Evolutionary conservation across 371 early-diverging fungal genomes (phyloP).

Genomic region (Cokeromyces recurvatus): DNA sequence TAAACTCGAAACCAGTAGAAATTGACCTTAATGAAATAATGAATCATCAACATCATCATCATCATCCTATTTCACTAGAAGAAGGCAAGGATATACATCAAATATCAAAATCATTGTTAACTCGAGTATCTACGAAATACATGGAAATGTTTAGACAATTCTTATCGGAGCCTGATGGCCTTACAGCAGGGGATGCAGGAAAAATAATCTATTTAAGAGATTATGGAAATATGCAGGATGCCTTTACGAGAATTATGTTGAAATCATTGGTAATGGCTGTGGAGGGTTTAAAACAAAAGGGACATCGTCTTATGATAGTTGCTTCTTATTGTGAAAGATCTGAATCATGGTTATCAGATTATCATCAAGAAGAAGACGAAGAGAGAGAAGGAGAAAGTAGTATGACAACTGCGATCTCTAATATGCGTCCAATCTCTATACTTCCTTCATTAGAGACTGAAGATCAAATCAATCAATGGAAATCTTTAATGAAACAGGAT

Average conservation of each 20-base stretch:
- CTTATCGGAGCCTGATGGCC: neutral
- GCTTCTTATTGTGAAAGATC: conserved; percentile 39
- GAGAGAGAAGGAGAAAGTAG: neutral
- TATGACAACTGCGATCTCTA: conserved; percentile 13
- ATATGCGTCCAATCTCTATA: conserved; percentile 23
- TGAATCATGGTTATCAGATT: neutral
- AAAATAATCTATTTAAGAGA: conserved; percentile 48
- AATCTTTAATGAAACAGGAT: conserved; percentile 25
- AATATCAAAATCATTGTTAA: neutral
- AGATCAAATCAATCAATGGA: conserved; percentile 15
- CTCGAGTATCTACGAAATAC: conserved; percentile 4
- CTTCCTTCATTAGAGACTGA: conserved; percentile 17
- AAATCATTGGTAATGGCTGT: conserved; percentile 36
- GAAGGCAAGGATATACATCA: neutral
- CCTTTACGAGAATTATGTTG: conserved; percentile 28
- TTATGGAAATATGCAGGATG: conserved; percentile 40
- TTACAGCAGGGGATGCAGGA: conserved; percentile 1
- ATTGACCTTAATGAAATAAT: conserved; percentile 4
- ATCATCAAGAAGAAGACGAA: too few species aligned
- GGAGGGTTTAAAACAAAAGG: conserved; percentile 40
- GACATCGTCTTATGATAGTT: conserved; percentile 37
- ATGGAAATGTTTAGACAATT: conserved; percentile 17
- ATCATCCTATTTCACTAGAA: neutral
- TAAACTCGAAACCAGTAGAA: conserved; percentile 3
- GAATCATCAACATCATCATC: neutral